Evolutionary conservation across 2,329 filamentous ascomycete species (phyloP).

Genomic region (Calonectria hongkongensis): DNA sequence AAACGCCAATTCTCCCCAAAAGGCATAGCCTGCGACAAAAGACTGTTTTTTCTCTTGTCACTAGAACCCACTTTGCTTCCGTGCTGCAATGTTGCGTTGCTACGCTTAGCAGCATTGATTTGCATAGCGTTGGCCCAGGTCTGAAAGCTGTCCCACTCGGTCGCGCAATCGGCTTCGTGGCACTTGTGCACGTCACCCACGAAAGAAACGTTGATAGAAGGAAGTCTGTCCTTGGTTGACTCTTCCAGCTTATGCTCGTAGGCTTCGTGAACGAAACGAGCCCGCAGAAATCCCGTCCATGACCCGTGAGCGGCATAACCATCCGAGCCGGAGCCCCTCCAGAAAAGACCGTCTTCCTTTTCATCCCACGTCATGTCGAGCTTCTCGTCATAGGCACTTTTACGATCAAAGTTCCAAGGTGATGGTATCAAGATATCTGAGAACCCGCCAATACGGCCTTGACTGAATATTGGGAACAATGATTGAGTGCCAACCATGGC

Average conservation of each 20-base stretch:
- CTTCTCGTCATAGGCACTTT: slow-evolving; percentile 71
- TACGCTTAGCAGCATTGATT: slow-evolving; percentile 4
- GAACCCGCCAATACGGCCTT: slow-evolving; percentile 72
- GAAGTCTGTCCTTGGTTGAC: slow-evolving; percentile 56
- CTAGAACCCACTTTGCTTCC: neutral
- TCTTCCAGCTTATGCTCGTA: slow-evolving; percentile 59
- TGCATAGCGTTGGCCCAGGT: slow-evolving; percentile 62
- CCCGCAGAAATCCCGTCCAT: slow-evolving; percentile 81
- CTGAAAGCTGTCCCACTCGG: slow-evolving; percentile 56
- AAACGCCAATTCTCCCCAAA: slow-evolving; percentile 69
- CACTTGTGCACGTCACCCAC: slow-evolving; percentile 65
- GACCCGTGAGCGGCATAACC: slow-evolving; percentile 60
- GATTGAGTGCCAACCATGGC: slow-evolving; percentile 69
- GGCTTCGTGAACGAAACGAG: slow-evolving; percentile 77
- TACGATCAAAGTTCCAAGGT: slow-evolving; percentile 74
- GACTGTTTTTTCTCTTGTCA: neutral
- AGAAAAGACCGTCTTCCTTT: slow-evolving; percentile 71
- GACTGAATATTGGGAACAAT: slow-evolving; percentile 73
- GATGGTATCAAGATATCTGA: slow-evolving; percentile 72
- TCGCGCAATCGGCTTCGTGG: slow-evolving; percentile 67
- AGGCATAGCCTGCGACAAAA: slow-evolving; percentile 24
- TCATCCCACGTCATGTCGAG: slow-evolving; percentile 68
- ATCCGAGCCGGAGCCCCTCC: slow-evolving; percentile 75
- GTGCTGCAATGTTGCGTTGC: slow-evolving; percentile 14
- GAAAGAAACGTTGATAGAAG: slow-evolving; percentile 61